phyloP scores from a whole-genome alignment of 1,284 basidiomycete species.

The Serendipita sp. region DNA sequence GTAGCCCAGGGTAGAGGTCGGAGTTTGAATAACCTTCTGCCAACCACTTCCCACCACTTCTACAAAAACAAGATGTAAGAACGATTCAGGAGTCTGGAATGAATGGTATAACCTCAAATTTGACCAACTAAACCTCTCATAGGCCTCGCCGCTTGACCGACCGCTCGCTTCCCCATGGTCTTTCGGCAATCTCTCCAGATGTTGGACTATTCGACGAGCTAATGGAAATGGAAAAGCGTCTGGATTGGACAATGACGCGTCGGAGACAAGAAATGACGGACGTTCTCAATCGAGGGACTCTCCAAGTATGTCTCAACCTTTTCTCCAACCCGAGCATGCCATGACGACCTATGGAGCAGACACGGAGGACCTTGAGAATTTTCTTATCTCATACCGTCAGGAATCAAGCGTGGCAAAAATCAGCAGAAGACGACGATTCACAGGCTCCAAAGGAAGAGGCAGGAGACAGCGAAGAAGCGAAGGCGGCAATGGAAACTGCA shows the following conservation, averaged over 20 bases:
- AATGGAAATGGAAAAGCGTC: slow-evolving; percentile 75
- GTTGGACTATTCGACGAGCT: slow-evolving; percentile 79
- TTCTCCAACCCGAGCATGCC: background rate
- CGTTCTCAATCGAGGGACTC: slow-evolving; percentile 30
- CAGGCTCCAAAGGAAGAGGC: background rate
- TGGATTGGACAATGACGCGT: slow-evolving; percentile 91
- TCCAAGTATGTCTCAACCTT: slow-evolving; percentile 4
- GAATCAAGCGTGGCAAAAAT: slow-evolving; percentile 67
- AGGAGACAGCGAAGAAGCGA: slow-evolving; percentile 16
- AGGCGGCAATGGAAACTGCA: slow-evolving; percentile 41
- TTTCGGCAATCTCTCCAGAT: slow-evolving; percentile 55
- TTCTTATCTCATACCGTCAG: slow-evolving; percentile 83
- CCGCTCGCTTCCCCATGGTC: slow-evolving; percentile 58
- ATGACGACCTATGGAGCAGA: slow-evolving; percentile 28
- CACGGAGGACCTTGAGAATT: slow-evolving; percentile 72
- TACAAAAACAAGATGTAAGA: background rate
- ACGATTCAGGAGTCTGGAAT: background rate
- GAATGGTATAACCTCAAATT: background rate
- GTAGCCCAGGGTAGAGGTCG: background rate
- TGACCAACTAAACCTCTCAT: slow-evolving; percentile 6
- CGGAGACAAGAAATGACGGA: slow-evolving; percentile 87
- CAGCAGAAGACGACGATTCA: background rate
- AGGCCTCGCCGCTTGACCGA: slow-evolving; percentile 72
- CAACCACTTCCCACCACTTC: background rate
- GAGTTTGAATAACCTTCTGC: background rate